Evolutionary conservation across 164 flowering plant species (phyloP).

Genomic region (Magnolia changhungtana): DNA sequence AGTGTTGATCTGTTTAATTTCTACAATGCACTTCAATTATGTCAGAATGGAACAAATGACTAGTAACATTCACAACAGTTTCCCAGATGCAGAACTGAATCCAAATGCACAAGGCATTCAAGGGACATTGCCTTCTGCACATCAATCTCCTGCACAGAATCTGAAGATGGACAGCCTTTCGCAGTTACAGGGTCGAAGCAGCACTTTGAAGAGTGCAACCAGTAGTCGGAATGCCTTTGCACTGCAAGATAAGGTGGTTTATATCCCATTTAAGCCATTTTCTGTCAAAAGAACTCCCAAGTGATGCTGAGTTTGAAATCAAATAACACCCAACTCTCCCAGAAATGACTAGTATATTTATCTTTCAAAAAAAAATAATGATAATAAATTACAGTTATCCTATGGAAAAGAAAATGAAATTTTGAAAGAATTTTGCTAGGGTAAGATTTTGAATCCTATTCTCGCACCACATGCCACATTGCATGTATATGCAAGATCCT

Average conservation of each 20-base stretch:
- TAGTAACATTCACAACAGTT: conserved; percentile 15
- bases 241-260: conserved; percentile 77
- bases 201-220: conserved; percentile 47
- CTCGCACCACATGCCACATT: background rate
- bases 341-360: background rate
- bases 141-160: conserved; percentile 33
- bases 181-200: conserved; percentile 27
- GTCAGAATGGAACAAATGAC: conserved; percentile 36
- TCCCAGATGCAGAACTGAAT: conserved; percentile 20
- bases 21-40: conserved; percentile 5
- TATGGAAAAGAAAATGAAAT: background rate
- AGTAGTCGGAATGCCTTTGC: conserved; percentile 62
- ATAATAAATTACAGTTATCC: background rate
- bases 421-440: no score
- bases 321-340: background rate
- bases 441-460: background rate
- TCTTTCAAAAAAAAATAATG: no score
- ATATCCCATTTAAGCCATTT: background rate
- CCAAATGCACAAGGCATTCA: conserved; percentile 23
- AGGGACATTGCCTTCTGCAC: conserved; percentile 25
- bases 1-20: no score
- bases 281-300: background rate
- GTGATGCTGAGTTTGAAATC: background rate
- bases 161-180: conserved; percentile 26
- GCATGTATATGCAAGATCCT: background rate